phyloP scores from a whole-genome alignment of 345 rosid species.

The Microthlaspi erraticum region DNA sequence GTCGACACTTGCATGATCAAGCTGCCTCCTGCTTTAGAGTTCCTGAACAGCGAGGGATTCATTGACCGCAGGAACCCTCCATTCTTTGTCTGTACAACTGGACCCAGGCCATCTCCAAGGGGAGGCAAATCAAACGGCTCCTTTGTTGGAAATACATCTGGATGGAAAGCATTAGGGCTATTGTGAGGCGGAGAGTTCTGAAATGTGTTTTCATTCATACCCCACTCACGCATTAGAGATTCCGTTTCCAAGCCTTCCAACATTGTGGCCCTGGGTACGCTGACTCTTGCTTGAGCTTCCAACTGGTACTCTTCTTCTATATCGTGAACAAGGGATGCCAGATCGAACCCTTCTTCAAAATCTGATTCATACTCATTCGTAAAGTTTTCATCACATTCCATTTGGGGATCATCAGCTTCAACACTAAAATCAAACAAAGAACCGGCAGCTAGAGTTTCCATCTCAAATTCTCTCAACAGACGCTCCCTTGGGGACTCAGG shows the following conservation, averaged over 20 bases:
- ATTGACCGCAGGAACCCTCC: conserved; percentile 90
- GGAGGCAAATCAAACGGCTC: conserved; percentile 66
- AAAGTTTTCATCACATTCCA: conserved; percentile 49
- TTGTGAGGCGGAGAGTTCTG: conserved; percentile 67
- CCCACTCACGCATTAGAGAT: conserved; percentile 92
- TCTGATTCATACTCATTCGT: conserved; percentile 46
- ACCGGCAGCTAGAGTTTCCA: conserved; percentile 69
- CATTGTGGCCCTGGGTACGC: conserved; percentile 61
- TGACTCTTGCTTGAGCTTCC: conserved; percentile 49
- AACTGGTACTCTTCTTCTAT: conserved; percentile 64
- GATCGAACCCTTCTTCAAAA: conserved; percentile 39
- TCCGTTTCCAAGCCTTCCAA: conserved; percentile 87
- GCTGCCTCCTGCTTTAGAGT: conserved; percentile 70
- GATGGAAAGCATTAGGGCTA: conserved; percentile 57
- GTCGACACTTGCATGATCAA: conserved; percentile 93
- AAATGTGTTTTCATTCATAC: conserved; percentile 77
- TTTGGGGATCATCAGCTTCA: conserved; percentile 49
- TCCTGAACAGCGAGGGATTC: conserved; percentile 70
- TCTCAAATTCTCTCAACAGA: conserved; percentile 83
- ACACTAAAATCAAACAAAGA: conserved; percentile 61
- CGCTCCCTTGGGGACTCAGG: conserved; percentile 97
- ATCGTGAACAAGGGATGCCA: conserved; percentile 57
- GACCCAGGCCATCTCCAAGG: conserved; percentile 87
- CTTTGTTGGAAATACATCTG: conserved; percentile 60
- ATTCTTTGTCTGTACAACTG: conserved; percentile 75